Conservation (phyloP, 1,284 basidiomycete species). For the Boletus semigastroideus region DNA sequence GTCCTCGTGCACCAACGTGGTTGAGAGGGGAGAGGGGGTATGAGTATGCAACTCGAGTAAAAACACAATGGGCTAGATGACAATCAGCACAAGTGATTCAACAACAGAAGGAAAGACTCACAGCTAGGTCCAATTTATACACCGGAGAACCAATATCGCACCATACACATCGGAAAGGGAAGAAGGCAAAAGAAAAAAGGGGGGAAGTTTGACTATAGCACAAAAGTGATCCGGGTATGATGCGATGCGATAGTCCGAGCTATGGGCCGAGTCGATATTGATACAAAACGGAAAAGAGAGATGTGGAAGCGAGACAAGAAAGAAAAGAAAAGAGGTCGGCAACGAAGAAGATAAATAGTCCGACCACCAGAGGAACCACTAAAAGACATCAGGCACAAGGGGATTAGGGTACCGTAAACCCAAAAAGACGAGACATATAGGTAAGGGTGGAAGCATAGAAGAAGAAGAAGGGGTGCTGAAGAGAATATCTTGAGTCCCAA, state of each 20-base stretch:
- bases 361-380: slow-evolving; percentile 19
- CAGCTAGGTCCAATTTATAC: slow-evolving; percentile 29
- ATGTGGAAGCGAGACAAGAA: not conserved
- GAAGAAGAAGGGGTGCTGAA: slow-evolving; percentile 10
- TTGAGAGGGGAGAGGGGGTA: slow-evolving; percentile 15
- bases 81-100: slow-evolving; percentile 10
- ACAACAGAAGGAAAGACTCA: slow-evolving; percentile 10
- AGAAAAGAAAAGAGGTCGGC: slow-evolving; percentile 1
- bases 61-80: slow-evolving; percentile 27
- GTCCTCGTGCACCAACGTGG: slow-evolving; percentile 23
- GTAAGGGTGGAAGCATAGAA: slow-evolving; percentile 20
- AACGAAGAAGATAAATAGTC: slow-evolving; percentile 18
- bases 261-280: slow-evolving; percentile 35
- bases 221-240: slow-evolving; percentile 31
- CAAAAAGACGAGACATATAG: slow-evolving; percentile 23
- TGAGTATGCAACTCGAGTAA: slow-evolving; percentile 23
- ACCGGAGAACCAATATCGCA: slow-evolving; percentile 35
- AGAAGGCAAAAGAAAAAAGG: not conserved
- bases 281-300: slow-evolving; percentile 25
- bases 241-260: slow-evolving; percentile 36
- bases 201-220: slow-evolving; percentile 23
- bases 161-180: slow-evolving; percentile 28
- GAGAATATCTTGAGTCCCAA: slow-evolving; percentile 39
- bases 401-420: slow-evolving; percentile 25
- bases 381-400: slow-evolving; percentile 24